Base-by-base conservation (phyloP, 768 basidiomycete genomes). In the Neoboletus subvelutipes region DNA sequence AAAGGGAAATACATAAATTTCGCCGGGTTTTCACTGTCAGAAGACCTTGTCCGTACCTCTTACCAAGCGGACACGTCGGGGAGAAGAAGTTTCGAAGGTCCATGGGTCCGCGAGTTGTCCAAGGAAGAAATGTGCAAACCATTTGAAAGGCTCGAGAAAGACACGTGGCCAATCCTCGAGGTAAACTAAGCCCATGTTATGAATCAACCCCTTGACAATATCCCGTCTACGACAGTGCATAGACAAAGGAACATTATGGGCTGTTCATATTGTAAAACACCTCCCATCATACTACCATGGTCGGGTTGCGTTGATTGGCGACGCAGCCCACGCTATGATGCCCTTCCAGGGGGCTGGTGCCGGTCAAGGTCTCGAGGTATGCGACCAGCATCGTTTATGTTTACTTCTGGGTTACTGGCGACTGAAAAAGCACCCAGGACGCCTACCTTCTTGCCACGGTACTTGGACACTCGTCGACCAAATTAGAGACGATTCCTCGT, bases 1-100 rank as follows among this genome's bases (percentile, higher is more conserved):
- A 76, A 76, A 31, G 85, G 85, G 7, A 79, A 75, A 60, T 70
- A 78, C 57, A 73, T 90, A 61, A 90, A 88, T 62, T 77, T 88
- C 54, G 87, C 80, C 18, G 85, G 83, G 1, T 85, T 86, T 63
- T 75, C 70, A 26, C 67, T 78, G 20, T 72, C 75, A 26, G 78
- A 79, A 57, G 80, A 84, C 29, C 72, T 80, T n/a, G 80, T 86
- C 61, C 71, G 75, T 56, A 80, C 84, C 2, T 67, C 68, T 24
- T 83, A 71, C 34, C 26, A 70, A 37, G 12, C 40, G 1, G 62
- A 62, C 36, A 47, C 67, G 6, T 55, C 54, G 0, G 24, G 36
- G 9, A 67, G 67, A 54, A 56, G 18, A 22, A 18, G 18, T 20
- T 70, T 70, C 12, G 41, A 58, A 7, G 69, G 69, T 10, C 73